Evolutionary conservation across 2,329 filamentous ascomycete genomes (phyloP), one percentile per base, ranked within the genome.

Genomic region (Penicillium hordei): DNA sequence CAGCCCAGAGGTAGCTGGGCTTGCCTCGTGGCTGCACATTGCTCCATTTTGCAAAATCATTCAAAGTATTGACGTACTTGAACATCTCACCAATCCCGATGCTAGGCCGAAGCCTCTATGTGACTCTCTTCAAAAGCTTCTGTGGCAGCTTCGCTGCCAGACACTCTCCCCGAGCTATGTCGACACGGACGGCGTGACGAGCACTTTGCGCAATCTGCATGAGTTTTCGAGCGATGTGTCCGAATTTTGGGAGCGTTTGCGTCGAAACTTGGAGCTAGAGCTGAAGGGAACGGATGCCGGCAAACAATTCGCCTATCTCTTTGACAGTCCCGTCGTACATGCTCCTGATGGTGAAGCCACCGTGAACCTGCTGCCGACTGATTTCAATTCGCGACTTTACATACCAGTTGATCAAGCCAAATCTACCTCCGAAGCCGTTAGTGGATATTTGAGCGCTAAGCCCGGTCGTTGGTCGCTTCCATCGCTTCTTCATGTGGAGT

Each of bases 11-110:
- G 76, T 85, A 9, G 83, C 84, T 23, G 81, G 82, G 0, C 65
- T 88, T n/a, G 80, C 82, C 2, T 78, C 83, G 1, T 85, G 81
- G 80, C 72, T 87, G 58, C 79, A 86, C 55, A 78, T 86, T 58
- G 79, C 78, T n/a, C 84, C 85, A 0, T 83, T 88, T 66, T 79
- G 84, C 59, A 74, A 81, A 40, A 73, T 86, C 27, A 73, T 87
- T 31, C 83, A 85, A 65, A 72, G 71, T 7, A 72, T 80, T 39
- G 70, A 79, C 59, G 71, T 79, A 4, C 72, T 81, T n/a, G 75
- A 81, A 57, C 77, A 80, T 52, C 71, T 78, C 25, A 71, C 68
- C 5, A 76, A 82, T 36, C 76, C 78, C 13, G 75, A 79, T 25
- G 64, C 71, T 40, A 78, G 75, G 48, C 82, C 82, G 0, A 81